Percentiles rank a stretch among this genome's conserved stretches.
Conservation (phyloP, 23 red algal genomes). For the Gracilariopsis chorda region DNA sequence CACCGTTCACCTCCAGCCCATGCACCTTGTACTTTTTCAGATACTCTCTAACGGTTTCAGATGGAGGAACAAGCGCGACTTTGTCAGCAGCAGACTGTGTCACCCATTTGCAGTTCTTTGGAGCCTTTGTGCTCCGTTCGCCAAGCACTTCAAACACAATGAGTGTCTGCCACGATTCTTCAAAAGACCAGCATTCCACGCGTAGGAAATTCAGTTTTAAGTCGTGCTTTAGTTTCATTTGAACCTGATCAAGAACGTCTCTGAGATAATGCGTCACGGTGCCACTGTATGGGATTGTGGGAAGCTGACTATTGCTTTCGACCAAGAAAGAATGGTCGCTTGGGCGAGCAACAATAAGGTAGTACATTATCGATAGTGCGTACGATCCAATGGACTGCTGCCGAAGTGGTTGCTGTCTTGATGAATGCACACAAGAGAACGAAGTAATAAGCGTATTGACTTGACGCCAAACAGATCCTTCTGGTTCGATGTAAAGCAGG, state of each 20-base stretch:
- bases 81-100: not conserved
- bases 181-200: not conserved
- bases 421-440: too few relatives aligned
- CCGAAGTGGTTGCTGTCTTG: too few relatives aligned
- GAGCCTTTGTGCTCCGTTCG: not conserved
- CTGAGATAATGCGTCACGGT: not conserved
- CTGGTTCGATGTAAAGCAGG: too few relatives aligned
- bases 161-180: too few relatives aligned
- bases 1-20: not conserved
- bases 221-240: not conserved
- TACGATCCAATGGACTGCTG: too few relatives aligned
- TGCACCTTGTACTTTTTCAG: not conserved
- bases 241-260: not conserved
- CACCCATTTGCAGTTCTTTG: not conserved
- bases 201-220: not conserved
- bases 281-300: not conserved
- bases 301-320: not conserved
- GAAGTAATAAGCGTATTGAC: too few relatives aligned
- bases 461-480: too few relatives aligned
- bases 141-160: not conserved
- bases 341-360: not conserved
- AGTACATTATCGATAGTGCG: too few relatives aligned
- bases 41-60: not conserved
- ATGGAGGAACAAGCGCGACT: not conserved
- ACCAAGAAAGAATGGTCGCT: not conserved